Evolutionary conservation across 495 filamentous ascomycete species (phyloP).

Genomic region (Parathielavia appendiculata): DNA sequence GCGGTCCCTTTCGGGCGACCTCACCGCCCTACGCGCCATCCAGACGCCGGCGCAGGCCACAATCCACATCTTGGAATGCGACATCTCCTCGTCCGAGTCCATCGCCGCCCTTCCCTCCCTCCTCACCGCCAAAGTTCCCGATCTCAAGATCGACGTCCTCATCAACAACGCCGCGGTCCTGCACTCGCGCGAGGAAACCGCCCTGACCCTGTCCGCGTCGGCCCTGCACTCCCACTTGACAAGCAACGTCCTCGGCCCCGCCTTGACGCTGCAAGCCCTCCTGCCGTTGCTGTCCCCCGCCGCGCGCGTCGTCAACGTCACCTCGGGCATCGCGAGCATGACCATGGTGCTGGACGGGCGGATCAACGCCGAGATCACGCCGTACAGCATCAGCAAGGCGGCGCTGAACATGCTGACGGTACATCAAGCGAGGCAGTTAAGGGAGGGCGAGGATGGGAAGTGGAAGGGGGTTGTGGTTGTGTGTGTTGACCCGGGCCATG

Average conservation of each 20-base stretch:
- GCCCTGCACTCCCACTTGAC: conserved; percentile 25
- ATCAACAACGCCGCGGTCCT: conserved; percentile 41
- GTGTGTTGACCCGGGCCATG: conserved; percentile 56
- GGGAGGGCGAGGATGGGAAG: too few relatives aligned
- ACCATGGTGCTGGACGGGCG: neutral
- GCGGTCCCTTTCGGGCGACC: conserved; percentile 32
- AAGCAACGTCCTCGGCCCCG: conserved; percentile 37
- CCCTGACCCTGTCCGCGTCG: conserved; percentile 26
- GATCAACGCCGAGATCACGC: conserved; percentile 16
- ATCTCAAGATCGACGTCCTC: conserved; percentile 35
- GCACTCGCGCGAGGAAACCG: conserved; percentile 22
- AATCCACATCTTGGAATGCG: conserved; percentile 40
- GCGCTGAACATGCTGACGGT: conserved; percentile 38
- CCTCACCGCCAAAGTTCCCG: neutral
- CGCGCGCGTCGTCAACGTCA: conserved; percentile 30
- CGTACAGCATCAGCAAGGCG: conserved; percentile 37
- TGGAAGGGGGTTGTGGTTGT: conserved; percentile 40
- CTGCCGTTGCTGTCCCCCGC: conserved; percentile 14
- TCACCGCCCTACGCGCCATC: conserved; percentile 25
- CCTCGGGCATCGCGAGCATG: conserved; percentile 25
- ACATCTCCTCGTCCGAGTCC: conserved; percentile 33
- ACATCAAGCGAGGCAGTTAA: conserved; percentile 33
- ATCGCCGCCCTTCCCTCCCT: conserved; percentile 28
- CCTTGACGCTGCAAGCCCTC: conserved; percentile 22
- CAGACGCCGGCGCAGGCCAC: neutral